Percentiles rank a stretch among this genome's conserved stretches.
These are phyloP conservation scores for Poterioochromonas sp. DNA, from an alignment of 352 stramenopile species.

Conservation along the genomic window DNA sequence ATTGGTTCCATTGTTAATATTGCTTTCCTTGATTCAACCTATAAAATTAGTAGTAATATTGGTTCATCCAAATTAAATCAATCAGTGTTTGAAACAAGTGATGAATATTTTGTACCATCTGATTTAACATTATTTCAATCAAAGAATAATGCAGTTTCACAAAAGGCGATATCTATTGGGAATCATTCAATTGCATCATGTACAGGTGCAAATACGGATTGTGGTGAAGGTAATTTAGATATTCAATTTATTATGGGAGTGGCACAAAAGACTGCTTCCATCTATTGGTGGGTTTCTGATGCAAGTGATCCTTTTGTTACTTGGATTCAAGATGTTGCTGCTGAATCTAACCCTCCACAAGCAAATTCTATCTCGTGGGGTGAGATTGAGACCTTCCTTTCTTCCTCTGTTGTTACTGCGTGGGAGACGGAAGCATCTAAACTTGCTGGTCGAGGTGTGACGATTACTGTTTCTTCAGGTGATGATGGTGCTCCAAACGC, in stretches of 20 bases:
- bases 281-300: not conserved
- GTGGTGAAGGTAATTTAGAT: slow-evolving; percentile 66
- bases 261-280: slow-evolving; percentile 57
- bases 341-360: slow-evolving; percentile 53
- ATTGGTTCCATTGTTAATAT: not conserved
- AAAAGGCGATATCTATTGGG: not conserved
- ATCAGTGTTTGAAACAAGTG: not conserved
- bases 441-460: slow-evolving; percentile 69
- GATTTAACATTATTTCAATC: slow-evolving; percentile 14
- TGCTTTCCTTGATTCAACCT: not conserved
- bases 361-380: slow-evolving; percentile 80
- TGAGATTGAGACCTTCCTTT: slow-evolving; percentile 33
- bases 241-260: slow-evolving; percentile 76
- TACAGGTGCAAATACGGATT: not conserved
- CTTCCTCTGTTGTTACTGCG: not conserved
- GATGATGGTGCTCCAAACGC: slow-evolving; percentile 56
- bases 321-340: slow-evolving; percentile 54
- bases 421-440: slow-evolving; percentile 75
- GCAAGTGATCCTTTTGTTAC: not conserved
- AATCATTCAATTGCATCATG: not conserved
- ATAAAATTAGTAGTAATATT: slow-evolving; percentile 8
- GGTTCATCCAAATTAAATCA: not conserved
- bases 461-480: slow-evolving; percentile 66
- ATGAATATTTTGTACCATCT: not conserved
- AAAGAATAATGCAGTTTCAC: not conserved